Evolutionary conservation across 306 rosid genomes (phyloP).

Genomic region (Cyamopsis tetragonoloba): DNA sequence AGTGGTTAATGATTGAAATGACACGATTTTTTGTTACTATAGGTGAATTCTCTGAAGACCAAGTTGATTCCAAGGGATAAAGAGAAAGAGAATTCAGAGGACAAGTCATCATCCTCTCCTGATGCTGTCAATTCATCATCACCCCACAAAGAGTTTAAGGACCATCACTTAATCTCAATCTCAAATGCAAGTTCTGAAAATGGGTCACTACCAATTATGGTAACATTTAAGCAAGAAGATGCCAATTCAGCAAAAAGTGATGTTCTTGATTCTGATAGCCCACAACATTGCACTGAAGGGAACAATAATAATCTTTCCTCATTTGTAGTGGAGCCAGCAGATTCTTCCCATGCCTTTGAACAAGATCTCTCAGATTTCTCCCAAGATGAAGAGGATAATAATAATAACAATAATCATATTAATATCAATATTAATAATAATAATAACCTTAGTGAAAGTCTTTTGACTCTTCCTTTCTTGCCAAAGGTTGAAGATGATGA

Average conservation of each 20-base stretch:
- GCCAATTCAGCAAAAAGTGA: conserved; percentile 84
- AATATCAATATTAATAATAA: too few species aligned
- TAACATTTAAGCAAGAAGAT: conserved; percentile 65
- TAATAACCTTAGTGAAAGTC: conserved; percentile 37
- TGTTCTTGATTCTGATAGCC: conserved; percentile 67
- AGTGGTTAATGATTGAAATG: conserved; percentile 29
- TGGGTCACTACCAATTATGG: conserved; percentile 34
- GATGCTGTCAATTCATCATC: conserved; percentile 42
- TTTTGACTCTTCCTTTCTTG: conserved; percentile 41
- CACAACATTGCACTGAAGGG: conserved; percentile 47
- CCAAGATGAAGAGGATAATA: conserved; percentile 62
- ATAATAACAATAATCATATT: too few species aligned
- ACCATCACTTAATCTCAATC: too few species aligned
- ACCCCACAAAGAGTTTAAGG: conserved; percentile 34
- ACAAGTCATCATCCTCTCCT: conserved; percentile 30
- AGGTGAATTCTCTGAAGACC: conserved; percentile 66
- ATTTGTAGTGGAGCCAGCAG: conserved; percentile 60
- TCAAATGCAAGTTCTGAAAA: conserved; percentile 37
- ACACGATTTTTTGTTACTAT: not conserved
- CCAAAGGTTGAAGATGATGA: conserved; percentile 65
- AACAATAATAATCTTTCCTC: conserved; percentile 50
- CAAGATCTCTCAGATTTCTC: conserved; percentile 72
- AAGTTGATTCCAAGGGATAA: conserved; percentile 41
- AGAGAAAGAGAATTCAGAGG: conserved; percentile 41
- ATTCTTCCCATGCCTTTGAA: conserved; percentile 57